Percentiles rank a stretch among this genome's conserved stretches.
Evolutionary conservation across 164 flowering plant genomes (phyloP).

Genomic region (Vitis riparia): DNA sequence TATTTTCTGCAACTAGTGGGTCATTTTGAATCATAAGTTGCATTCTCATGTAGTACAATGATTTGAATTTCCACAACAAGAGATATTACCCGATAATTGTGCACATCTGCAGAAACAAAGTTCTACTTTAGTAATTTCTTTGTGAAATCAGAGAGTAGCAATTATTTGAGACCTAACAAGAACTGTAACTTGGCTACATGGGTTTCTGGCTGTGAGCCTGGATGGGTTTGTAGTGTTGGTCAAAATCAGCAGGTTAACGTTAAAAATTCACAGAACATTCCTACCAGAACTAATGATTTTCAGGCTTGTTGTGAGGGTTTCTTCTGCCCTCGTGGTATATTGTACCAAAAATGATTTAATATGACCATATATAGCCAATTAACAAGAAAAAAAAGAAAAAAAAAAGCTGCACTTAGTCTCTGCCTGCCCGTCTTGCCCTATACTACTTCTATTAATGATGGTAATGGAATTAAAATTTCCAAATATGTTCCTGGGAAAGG

Average conservation of each 20-base stretch:
- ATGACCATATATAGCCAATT: no score
- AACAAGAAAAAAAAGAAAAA: no score
- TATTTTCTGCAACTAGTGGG: not conserved
- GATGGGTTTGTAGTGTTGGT: conserved; percentile 58
- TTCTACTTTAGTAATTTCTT: no score
- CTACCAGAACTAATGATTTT: conserved; percentile 39
- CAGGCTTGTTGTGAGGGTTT: conserved; percentile 64
- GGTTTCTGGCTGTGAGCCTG: conserved; percentile 69
- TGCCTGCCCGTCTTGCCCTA: no score
- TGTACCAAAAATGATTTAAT: no score
- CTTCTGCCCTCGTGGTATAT: conserved; percentile 46
- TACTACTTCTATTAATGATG: no score
- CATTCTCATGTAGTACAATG: not conserved
- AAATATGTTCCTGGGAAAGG: no score
- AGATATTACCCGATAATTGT: conserved; percentile 44
- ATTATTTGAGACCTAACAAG: conserved; percentile 17
- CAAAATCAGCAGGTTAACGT: conserved; percentile 34
- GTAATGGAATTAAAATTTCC: no score
- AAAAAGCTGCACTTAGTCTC: no score
- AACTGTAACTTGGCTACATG: conserved; percentile 63
- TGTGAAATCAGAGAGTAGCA: no score
- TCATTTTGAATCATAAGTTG: no score
- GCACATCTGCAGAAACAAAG: conserved; percentile 38
- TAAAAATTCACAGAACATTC: conserved; percentile 29
- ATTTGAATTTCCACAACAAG: conserved; percentile 28